Conservation (phyloP, 306 rosid genomes). For the Corylus americana region DNA sequence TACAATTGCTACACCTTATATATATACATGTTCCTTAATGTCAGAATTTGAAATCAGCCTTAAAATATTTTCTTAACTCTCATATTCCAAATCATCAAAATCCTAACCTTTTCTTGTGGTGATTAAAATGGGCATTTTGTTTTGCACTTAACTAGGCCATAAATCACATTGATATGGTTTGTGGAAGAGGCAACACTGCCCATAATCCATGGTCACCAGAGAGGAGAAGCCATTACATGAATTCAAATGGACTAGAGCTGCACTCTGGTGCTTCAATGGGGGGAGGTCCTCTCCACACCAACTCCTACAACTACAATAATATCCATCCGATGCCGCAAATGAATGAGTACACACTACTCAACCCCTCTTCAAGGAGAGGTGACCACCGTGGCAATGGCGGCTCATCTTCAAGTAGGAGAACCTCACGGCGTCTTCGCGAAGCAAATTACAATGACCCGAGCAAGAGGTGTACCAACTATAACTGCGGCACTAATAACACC, state of each 20-base stretch:
- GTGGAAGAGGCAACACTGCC: not conserved
- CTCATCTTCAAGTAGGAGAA: not conserved
- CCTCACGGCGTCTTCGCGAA: not conserved
- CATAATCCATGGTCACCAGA: not conserved
- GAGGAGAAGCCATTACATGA: not conserved
- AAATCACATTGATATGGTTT: not conserved
- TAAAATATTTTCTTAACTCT: not conserved
- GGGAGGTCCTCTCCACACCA: not conserved
- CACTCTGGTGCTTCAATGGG: not conserved
- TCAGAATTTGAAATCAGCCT: no score
- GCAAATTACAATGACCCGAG: not conserved
- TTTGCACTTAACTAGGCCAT: not conserved
- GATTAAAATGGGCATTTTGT: not conserved
- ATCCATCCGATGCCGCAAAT: not conserved
- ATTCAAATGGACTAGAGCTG: not conserved
- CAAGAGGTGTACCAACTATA: conserved; percentile 23
- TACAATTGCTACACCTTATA: no score
- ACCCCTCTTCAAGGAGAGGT: not conserved
- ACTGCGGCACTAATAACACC: conserved; percentile 11
- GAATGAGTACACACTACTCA: not conserved
- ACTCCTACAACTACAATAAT: not conserved
- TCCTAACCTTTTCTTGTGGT: not conserved
- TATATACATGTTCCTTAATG: no score
- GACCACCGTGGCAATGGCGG: not conserved
- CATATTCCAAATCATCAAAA: no score